A percentile compares a stretch with the other conserved stretches of the same genome.
Evolutionary conservation across 192 early-diverging fungal genomes (phyloP).

Genomic region (Entomortierella lignicola): DNA sequence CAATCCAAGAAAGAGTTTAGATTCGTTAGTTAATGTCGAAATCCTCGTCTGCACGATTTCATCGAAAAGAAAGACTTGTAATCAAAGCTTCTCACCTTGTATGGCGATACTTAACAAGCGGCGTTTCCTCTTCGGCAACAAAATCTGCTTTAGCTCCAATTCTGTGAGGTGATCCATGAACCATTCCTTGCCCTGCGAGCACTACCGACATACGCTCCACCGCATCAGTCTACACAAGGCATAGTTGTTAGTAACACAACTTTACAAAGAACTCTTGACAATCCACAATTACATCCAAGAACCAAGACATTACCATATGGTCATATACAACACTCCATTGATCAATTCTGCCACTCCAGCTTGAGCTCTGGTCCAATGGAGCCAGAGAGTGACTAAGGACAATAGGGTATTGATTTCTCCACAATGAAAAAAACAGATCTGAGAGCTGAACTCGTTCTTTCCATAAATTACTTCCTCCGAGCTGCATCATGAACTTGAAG

Average conservation of each 20-base stretch:
- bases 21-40: too few relatives aligned
- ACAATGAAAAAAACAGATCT: conserved; percentile 62
- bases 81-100: conserved; percentile 23
- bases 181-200: conserved; percentile 51
- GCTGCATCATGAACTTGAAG: conserved; percentile 60
- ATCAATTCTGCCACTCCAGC: conserved; percentile 58
- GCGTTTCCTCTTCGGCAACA: conserved; percentile 57
- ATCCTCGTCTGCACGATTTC: too few relatives aligned
- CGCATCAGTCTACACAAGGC: conserved; percentile 24
- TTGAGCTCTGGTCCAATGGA: conserved; percentile 49
- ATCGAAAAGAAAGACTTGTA: background rate
- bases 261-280: background rate
- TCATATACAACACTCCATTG: conserved; percentile 61
- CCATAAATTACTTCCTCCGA: conserved; percentile 60
- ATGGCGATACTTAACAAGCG: conserved; percentile 56
- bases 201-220: conserved; percentile 34
- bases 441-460: conserved; percentile 60
- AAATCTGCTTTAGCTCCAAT: conserved; percentile 59
- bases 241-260: background rate
- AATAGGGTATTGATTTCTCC: conserved; percentile 63
- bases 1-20: background rate
- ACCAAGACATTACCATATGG: conserved; percentile 49
- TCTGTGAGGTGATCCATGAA: conserved; percentile 54
- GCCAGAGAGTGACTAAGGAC: conserved; percentile 49
- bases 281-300: background rate